Conservation (phyloP, 2,329 filamentous ascomycete species). For the Aureobasidium sp. region DNA sequence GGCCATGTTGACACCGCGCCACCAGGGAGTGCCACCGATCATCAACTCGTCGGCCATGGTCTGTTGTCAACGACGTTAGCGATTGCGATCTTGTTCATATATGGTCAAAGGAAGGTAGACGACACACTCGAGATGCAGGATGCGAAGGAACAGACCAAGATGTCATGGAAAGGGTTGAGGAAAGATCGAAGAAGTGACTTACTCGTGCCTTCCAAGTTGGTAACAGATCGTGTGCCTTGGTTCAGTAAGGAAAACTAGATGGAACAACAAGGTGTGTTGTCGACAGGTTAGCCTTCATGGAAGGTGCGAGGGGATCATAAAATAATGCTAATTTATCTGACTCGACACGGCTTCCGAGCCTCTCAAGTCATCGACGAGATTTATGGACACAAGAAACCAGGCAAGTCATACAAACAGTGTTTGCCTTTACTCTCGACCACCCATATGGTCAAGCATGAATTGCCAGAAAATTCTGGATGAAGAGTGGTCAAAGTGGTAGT, state of each 20-base stretch:
- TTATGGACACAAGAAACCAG: not conserved
- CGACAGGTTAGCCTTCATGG: not conserved
- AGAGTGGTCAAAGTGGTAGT: not conserved
- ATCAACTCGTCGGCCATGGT: constrained; percentile 29
- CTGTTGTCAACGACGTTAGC: not conserved
- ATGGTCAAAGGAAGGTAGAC: not conserved
- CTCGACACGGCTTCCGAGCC: not conserved
- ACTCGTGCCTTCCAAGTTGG: not conserved
- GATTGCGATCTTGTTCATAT: not conserved
- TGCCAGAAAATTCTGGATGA: not conserved
- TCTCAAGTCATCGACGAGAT: not conserved
- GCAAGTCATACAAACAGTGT: not conserved
- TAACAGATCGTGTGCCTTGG: not conserved
- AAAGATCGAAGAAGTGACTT: not conserved
- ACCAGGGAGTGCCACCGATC: not conserved
- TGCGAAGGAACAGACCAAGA: no score
- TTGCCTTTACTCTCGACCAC: not conserved
- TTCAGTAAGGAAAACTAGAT: not conserved
- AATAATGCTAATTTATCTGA: not conserved
- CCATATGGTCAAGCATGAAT: not conserved
- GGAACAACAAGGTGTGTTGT: not conserved
- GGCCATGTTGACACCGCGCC: constrained; percentile 7
- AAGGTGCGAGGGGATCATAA: not conserved
- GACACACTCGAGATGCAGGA: not conserved
- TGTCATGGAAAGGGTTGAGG: no score